These are phyloP conservation scores for Aspergillus latus DNA, from an alignment of 2,329 filamentous ascomycete genomes.

Conservation along the genomic window DNA sequence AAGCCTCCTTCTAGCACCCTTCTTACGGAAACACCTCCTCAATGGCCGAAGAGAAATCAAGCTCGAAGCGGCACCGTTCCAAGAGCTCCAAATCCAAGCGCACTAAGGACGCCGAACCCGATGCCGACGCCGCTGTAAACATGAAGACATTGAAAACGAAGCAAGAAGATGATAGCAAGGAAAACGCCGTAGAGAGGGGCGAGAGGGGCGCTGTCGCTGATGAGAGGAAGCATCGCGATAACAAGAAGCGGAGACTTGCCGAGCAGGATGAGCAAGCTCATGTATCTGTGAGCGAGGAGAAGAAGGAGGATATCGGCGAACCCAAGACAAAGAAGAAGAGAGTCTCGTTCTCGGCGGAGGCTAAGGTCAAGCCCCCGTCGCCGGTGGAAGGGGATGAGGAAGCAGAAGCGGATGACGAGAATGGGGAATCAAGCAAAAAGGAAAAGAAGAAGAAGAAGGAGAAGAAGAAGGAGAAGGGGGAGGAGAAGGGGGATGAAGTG, in stretches of 20 bases:
- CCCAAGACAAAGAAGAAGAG: conserved; percentile 48
- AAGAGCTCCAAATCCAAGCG: conserved; percentile 63
- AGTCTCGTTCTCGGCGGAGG: conserved; percentile 61
- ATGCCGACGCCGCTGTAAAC: background rate
- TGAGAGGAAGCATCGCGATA: conserved; percentile 27
- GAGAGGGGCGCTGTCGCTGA: conserved; percentile 1
- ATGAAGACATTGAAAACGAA: background rate
- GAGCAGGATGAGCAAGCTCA: conserved; percentile 19
- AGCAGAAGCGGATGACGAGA: conserved; percentile 28
- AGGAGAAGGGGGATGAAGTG: conserved; percentile 28
- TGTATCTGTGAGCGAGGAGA: conserved; percentile 8
- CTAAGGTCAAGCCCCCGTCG: conserved; percentile 16
- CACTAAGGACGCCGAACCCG: conserved; percentile 34
- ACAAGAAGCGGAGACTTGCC: conserved; percentile 19
- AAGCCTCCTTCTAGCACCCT: background rate
- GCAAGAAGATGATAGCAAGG: background rate
- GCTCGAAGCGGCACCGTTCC: conserved; percentile 55
- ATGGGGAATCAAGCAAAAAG: conserved; percentile 19
- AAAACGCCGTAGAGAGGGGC: conserved; percentile 3
- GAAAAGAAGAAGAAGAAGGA: conserved; percentile 14
- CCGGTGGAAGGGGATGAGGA: conserved; percentile 58
- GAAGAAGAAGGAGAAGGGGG: conserved; percentile 26
- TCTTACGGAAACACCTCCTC: background rate
- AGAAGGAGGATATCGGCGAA: conserved; percentile 47
- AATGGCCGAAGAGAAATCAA: conserved; percentile 26